A percentile compares a stretch with the other conserved stretches of the same genome.
phyloP scores from a whole-genome alignment of 345 rosid genomes.

The Brassica napus region DNA sequence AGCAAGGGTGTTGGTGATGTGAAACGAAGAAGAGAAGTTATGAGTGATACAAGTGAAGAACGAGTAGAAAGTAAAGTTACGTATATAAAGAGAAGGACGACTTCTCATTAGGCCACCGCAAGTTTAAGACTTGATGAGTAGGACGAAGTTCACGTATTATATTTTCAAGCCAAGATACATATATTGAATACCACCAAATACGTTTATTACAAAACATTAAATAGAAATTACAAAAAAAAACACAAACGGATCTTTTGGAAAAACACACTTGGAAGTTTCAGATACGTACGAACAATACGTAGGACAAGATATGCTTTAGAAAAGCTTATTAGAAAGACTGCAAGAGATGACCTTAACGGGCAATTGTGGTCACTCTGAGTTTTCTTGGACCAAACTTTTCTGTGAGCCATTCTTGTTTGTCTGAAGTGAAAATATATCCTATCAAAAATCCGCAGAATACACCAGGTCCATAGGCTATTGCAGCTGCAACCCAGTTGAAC shows the following conservation, averaged over 20 bases:
- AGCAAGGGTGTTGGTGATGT: no score
- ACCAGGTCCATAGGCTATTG: slow-evolving; percentile 4
- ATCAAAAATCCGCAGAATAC: not conserved
- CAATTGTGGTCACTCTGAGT: not conserved
- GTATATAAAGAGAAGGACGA: no score
- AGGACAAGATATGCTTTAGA: not conserved
- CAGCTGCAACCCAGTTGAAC: slow-evolving; percentile 15
- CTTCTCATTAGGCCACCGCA: no score
- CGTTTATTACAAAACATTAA: not conserved
- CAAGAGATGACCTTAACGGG: not conserved
- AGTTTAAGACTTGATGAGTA: no score
- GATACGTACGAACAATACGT: not conserved
- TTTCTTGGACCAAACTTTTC: not conserved
- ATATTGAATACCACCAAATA: no score
- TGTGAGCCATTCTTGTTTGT: not conserved
- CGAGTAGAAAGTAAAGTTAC: no score
- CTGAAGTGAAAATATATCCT: not conserved
- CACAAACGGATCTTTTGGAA: not conserved
- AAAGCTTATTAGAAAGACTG: not conserved
- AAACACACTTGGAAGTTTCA: not conserved
- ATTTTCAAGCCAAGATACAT: no score
- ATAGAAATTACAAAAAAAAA: not conserved
- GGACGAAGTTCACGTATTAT: no score
- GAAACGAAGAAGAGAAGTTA: no score
- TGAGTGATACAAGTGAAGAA: no score